These are phyloP conservation scores for Massarina eburnea DNA, from an alignment of 2,329 filamentous ascomycete genomes.

Conservation along the genomic window DNA sequence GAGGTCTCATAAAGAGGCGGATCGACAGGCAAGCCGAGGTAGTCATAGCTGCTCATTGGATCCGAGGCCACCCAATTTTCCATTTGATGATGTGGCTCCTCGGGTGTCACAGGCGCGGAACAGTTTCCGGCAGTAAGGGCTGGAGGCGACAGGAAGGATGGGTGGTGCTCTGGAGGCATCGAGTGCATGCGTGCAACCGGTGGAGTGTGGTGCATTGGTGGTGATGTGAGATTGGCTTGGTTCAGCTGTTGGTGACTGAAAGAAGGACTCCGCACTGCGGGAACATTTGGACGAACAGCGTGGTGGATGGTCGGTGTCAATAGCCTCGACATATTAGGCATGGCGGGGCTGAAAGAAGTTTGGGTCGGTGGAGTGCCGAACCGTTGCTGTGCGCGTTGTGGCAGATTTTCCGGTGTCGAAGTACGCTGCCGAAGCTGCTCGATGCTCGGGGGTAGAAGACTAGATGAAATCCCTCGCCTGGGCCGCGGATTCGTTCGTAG, in stretches of 20 bases:
- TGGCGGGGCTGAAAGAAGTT: neutral
- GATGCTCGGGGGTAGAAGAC: neutral
- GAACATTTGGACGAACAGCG: neutral
- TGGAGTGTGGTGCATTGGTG: neutral
- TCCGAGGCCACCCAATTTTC: neutral
- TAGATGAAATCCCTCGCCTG: constrained; percentile 5
- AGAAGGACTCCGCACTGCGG: neutral
- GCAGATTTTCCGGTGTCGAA: constrained; percentile 9
- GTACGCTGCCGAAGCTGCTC: neutral
- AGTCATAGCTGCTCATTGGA: neutral
- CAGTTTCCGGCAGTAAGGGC: neutral
- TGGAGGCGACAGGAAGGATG: neutral
- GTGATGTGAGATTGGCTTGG: neutral
- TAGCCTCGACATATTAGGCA: neutral
- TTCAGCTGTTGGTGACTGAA: neutral
- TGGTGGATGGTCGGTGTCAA: neutral
- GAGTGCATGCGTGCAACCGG: neutral
- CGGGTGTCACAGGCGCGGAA: neutral
- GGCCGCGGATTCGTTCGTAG: constrained; percentile 3
- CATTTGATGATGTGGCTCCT: neutral
- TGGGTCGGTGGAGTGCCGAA: constrained; percentile 3
- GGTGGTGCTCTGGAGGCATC: neutral
- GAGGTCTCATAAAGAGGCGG: neutral
- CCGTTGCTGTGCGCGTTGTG: constrained; percentile 4
- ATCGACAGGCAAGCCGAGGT: neutral